These are phyloP conservation scores for Besnoitia besnoiti DNA, from an alignment of 169 alveolate genomes.

Conservation along the genomic window DNA sequence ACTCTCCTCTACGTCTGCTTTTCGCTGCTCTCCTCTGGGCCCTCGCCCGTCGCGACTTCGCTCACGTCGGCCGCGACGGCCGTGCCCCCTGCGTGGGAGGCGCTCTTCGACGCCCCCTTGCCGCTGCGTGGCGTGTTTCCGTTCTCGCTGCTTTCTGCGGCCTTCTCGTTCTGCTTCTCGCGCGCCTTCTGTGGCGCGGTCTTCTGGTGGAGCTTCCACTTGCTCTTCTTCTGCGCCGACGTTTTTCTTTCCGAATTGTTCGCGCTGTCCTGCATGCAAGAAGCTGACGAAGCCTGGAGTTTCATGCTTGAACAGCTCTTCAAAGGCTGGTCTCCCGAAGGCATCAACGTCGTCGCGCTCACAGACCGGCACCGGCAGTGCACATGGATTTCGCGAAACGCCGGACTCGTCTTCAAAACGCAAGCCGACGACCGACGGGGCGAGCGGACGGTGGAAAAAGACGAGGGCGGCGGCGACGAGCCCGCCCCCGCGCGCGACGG, in stretches of 20 bases:
- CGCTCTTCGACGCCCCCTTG: neutral
- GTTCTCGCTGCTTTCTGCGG: neutral
- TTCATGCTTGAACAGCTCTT: slow-evolving; percentile 23
- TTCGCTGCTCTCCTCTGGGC: neutral
- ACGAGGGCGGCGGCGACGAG: no score
- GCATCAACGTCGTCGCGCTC: slow-evolving; percentile 24
- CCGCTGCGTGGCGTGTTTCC: neutral
- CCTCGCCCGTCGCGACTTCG: neutral
- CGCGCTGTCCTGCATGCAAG: slow-evolving; percentile 1
- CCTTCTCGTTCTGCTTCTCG: neutral
- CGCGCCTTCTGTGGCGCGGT: neutral
- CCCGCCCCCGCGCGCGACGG: no score
- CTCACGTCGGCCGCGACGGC: neutral
- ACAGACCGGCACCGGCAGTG: slow-evolving; percentile 20
- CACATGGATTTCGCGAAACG: slow-evolving; percentile 13
- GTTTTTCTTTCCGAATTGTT: slow-evolving; percentile 7
- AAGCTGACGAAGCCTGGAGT: slow-evolving; percentile 22
- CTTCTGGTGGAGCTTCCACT: slow-evolving; percentile 19
- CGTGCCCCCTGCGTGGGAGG: neutral
- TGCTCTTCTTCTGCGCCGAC: slow-evolving; percentile 22
- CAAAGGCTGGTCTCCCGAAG: slow-evolving; percentile 24
- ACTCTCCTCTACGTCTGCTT: neutral
- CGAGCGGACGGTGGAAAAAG: no score
- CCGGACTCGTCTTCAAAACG: neutral
- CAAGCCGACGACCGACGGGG: no score